A percentile compares a stretch with the other conserved stretches of the same genome.
Conservation (phyloP, 176 grass and related monocot genomes). For the Lolium perenne region DNA sequence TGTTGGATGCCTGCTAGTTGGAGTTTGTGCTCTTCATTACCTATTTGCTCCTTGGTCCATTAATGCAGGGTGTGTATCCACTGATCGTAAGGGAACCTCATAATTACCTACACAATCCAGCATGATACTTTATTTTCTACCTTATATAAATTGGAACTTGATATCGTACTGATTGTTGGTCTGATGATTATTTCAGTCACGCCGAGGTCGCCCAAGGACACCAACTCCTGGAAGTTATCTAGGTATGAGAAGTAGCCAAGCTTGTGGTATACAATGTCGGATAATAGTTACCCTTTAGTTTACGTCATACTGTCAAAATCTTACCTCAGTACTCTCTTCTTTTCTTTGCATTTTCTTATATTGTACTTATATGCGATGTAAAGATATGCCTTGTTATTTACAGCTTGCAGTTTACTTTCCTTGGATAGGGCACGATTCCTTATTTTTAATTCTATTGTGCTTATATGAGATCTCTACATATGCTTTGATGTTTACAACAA, state of each 20-base stretch:
- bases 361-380: background rate
- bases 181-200: constrained; percentile 54
- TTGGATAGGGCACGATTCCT: background rate
- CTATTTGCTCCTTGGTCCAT: constrained; percentile 50
- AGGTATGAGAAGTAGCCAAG: constrained; percentile 42
- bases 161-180: background rate
- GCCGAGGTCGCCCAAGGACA: constrained; percentile 60
- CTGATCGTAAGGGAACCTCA: constrained; percentile 49
- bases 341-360: background rate
- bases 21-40: constrained; percentile 44
- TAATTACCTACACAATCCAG: constrained; percentile 40
- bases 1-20: constrained; percentile 63
- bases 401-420: background rate
- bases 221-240: constrained; percentile 76
- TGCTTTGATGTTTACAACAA: background rate
- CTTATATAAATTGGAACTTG: background rate
- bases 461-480: no score
- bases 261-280: background rate
- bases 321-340: background rate
- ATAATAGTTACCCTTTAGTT: background rate
- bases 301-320: background rate
- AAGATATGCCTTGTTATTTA: background rate
- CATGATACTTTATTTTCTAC: constrained; percentile 22
- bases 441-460: no score
- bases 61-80: constrained; percentile 46